Conservation (phyloP, 148 eudicot species). For the Suaeda aralocaspica region DNA sequence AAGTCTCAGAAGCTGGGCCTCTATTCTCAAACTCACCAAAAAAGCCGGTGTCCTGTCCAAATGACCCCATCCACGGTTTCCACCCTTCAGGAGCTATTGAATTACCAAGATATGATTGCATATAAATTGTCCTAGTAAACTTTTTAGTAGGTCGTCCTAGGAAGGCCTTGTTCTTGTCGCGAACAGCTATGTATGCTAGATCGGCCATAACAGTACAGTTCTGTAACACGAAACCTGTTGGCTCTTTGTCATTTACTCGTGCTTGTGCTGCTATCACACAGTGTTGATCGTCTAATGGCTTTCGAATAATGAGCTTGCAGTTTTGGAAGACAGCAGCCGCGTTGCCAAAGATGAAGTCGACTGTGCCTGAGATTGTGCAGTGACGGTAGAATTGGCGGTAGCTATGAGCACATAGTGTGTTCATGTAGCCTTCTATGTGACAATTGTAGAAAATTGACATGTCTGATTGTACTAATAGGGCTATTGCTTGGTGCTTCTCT, state of each 20-base stretch:
- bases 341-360: slow-evolving; percentile 63
- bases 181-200: slow-evolving; percentile 14
- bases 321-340: slow-evolving; percentile 54
- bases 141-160: slow-evolving; percentile 54
- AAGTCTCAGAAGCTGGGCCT: slow-evolving; percentile 40
- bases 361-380: slow-evolving; percentile 62
- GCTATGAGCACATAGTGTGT: slow-evolving; percentile 35
- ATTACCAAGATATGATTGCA: slow-evolving; percentile 38
- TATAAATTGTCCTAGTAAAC: slow-evolving; percentile 36
- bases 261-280: slow-evolving; percentile 58
- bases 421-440: slow-evolving; percentile 29
- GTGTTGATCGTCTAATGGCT: slow-evolving; percentile 34
- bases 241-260: slow-evolving; percentile 20
- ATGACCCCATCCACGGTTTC: slow-evolving; percentile 36
- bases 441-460: slow-evolving; percentile 36
- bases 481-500: slow-evolving; percentile 30
- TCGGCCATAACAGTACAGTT: slow-evolving; percentile 40
- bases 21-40: slow-evolving; percentile 50
- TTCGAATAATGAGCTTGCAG: slow-evolving; percentile 44
- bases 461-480: slow-evolving; percentile 35
- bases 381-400: slow-evolving; percentile 61
- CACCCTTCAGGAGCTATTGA: slow-evolving; percentile 52
- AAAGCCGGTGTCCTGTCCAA: slow-evolving; percentile 31
- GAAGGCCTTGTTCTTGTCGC: slow-evolving; percentile 25
- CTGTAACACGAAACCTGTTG: slow-evolving; percentile 41